Conservation (phyloP, 331 rosid species). For the Malus hybrid region DNA sequence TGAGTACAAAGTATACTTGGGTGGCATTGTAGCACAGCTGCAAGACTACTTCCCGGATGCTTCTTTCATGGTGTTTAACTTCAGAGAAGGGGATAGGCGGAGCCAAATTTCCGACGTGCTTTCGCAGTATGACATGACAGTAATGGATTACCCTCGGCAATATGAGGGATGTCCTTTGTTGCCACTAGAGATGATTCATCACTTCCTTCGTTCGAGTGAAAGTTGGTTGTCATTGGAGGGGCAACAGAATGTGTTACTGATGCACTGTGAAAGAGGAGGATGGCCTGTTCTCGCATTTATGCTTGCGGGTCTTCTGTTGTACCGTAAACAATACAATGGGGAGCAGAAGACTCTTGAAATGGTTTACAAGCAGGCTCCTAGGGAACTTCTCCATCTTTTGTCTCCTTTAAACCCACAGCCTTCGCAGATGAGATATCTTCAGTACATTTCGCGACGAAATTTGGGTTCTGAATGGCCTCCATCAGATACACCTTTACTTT, state of each 20-base stretch:
- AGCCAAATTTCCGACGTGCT: conserved; percentile 79
- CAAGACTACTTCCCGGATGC: conserved; percentile 93
- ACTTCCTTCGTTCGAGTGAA: conserved; percentile 97
- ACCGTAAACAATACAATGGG: conserved; percentile 87
- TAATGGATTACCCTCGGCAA: conserved; percentile 98
- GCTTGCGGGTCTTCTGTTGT: conserved; percentile 89
- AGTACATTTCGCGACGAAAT: conserved; percentile 86
- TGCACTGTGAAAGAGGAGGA: conserved; percentile 98
- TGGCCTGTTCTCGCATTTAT: conserved; percentile 99
- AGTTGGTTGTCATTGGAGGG: conserved; percentile 98
- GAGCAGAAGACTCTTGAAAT: conserved; percentile 96
- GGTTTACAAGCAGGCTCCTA: conserved; percentile 99
- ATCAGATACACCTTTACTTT: conserved; percentile 71
- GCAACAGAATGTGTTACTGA: conserved; percentile 89
- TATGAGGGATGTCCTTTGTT: conserved; percentile 89
- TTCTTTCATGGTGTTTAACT: conserved; percentile 98
- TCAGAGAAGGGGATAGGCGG: conserved; percentile 85
- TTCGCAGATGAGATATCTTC: conserved; percentile 98
- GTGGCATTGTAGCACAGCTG: conserved; percentile 86
- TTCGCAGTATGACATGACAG: conserved; percentile 96
- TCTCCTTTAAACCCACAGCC: conserved; percentile 88
- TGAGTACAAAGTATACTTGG: conserved; percentile 80
- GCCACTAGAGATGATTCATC: conserved; percentile 92
- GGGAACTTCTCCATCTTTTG: conserved; percentile 76
- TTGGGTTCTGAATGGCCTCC: conserved; percentile 96